Percentiles rank a stretch among this genome's conserved stretches.
Conservation (phyloP, 495 filamentous ascomycete genomes). For the Polyplosphaeria fusca region DNA sequence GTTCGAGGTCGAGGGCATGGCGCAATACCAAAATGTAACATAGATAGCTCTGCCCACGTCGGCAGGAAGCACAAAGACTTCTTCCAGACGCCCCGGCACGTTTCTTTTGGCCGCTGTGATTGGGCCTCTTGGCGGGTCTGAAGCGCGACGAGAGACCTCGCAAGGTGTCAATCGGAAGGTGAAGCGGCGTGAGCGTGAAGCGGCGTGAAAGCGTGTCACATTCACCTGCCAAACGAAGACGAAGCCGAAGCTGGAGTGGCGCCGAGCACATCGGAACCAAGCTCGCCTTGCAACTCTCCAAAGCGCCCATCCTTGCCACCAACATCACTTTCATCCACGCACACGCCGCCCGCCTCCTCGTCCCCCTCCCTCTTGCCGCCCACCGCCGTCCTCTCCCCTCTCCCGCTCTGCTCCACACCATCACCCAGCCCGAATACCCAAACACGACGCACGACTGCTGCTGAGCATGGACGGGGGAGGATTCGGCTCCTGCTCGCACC, state of each 20-base stretch:
- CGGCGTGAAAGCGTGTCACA: too few species aligned
- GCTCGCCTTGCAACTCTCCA: background rate
- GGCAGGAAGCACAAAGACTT: slow-evolving; percentile 2
- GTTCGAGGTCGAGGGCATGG: background rate
- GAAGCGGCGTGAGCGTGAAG: too few species aligned
- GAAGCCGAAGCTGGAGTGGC: too few species aligned
- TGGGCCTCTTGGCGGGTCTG: too few species aligned
- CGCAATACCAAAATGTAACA: slow-evolving; percentile 26
- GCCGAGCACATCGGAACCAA: too few species aligned
- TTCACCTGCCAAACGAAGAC: too few species aligned
- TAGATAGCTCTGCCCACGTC: slow-evolving; percentile 11
- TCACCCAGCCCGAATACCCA: background rate
- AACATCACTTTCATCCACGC: slow-evolving; percentile 3
- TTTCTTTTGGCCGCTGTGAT: slow-evolving; percentile 25
- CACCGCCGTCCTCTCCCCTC: background rate
- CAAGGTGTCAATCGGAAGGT: too few species aligned
- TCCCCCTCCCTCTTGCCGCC: slow-evolving; percentile 1
- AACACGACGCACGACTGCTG: background rate
- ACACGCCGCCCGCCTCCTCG: slow-evolving; percentile 3
- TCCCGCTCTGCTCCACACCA: background rate
- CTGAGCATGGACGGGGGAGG: slow-evolving; percentile 31
- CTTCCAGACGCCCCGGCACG: slow-evolving; percentile 6
- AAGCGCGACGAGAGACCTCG: too few species aligned
- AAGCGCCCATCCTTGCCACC: slow-evolving; percentile 22
- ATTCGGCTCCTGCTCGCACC: slow-evolving; percentile 19